A percentile compares a stretch with the other conserved stretches of the same genome.
These are phyloP conservation scores for Brettanomyces custersianus DNA, from an alignment of 805 yeast species.

Conservation along the genomic window DNA sequence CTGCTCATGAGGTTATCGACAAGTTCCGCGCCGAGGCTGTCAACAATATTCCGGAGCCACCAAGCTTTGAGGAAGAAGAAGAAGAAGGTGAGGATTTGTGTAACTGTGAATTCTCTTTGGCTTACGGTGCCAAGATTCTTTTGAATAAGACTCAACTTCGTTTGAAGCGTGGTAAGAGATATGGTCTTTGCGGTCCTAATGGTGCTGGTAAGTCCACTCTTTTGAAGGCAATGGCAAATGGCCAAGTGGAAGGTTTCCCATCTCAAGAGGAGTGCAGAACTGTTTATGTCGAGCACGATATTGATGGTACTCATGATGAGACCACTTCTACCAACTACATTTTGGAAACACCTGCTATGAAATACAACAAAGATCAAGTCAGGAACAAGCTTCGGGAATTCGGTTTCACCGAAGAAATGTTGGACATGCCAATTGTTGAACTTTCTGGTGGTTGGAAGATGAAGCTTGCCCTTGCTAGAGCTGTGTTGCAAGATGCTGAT, in stretches of 20 bases:
- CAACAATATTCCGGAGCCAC: constrained; percentile 96
- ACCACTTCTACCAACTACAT: constrained; percentile 92
- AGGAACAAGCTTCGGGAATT: constrained; percentile 75
- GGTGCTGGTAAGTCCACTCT: constrained; percentile 99
- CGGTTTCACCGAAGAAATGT: constrained; percentile 91
- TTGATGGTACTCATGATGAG: constrained; percentile 96
- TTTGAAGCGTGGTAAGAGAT: constrained; percentile 98
- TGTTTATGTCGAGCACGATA: constrained; percentile 99
- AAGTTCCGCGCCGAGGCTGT: constrained; percentile 93
- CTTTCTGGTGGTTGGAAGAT: constrained; percentile 99
- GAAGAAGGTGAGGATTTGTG: constrained; percentile 99
- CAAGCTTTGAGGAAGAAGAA: constrained; percentile 83
- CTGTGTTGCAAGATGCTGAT: constrained; percentile 97
- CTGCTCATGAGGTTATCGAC: constrained; percentile 84
- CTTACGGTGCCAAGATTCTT: constrained; percentile 99
- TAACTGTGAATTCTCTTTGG: constrained; percentile 99
- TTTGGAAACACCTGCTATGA: constrained; percentile 36
- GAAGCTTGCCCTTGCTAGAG: constrained; percentile 99
- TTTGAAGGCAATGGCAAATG: constrained; percentile 95
- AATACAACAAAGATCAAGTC: constrained; percentile 68
- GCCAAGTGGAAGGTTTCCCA: constrained; percentile 99
- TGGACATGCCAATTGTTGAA: constrained; percentile 86
- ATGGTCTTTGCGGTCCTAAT: constrained; percentile 98
- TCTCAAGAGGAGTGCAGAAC: constrained; percentile 98
- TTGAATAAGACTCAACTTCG: constrained; percentile 99